Evolutionary conservation across 2,329 filamentous ascomycete species (phyloP).

Genomic region (Diaporthe eres): DNA sequence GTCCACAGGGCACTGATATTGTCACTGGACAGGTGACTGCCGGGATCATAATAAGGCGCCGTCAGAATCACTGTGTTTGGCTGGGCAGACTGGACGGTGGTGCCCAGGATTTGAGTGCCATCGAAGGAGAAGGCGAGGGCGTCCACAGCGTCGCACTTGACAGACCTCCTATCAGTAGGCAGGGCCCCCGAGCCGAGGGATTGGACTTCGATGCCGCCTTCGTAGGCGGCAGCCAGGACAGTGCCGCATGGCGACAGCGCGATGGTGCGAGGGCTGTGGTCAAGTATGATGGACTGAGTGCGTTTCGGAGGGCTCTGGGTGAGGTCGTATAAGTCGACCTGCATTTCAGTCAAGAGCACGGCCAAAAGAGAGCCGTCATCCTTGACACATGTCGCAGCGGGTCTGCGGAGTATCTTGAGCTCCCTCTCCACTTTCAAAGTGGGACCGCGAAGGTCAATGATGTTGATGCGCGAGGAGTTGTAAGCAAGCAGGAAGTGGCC

Average conservation of each 20-base stretch:
- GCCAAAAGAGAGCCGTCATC: conserved; percentile 84
- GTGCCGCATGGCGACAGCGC: conserved; percentile 85
- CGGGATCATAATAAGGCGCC: conserved; percentile 83
- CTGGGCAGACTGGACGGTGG: conserved; percentile 74
- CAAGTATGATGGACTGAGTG: conserved; percentile 81
- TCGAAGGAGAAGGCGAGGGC: conserved; percentile 82
- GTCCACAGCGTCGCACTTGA: conserved; percentile 84
- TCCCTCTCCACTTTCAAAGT: conserved; percentile 79
- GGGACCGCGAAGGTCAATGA: conserved; percentile 76
- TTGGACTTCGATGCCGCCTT: conserved; percentile 90
- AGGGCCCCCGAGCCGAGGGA: conserved; percentile 76
- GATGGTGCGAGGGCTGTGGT: conserved; percentile 83
- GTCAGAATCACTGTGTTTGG: conserved; percentile 83
- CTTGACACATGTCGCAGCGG: conserved; percentile 82
- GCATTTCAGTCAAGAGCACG: conserved; percentile 85
- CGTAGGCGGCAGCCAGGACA: conserved; percentile 87
- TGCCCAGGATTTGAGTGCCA: conserved; percentile 83
- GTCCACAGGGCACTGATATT: conserved; percentile 85
- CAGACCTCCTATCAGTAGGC: conserved; percentile 78
- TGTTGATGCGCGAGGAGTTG: conserved; percentile 87
- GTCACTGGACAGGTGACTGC: conserved; percentile 75
- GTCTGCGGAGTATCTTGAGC: conserved; percentile 83
- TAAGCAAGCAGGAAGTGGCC: conserved; percentile 84
- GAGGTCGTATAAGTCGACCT: conserved; percentile 89
- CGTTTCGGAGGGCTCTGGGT: conserved; percentile 74